phyloP scores from a whole-genome alignment of 306 rosid species.

The Acacia confusa region DNA sequence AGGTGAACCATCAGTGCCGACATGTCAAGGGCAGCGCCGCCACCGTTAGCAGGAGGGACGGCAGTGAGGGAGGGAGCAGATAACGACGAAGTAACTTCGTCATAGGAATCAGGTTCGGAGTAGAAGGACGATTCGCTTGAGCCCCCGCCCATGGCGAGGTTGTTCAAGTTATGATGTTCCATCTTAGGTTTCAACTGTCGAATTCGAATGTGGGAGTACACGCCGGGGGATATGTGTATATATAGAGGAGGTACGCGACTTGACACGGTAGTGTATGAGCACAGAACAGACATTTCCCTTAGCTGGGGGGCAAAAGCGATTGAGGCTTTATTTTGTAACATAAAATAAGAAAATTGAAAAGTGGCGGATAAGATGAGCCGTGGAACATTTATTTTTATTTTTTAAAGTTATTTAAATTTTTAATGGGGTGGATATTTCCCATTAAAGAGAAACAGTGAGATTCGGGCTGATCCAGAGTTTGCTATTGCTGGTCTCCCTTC shows the following conservation, averaged over 20 bases:
- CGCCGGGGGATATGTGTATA: not conserved
- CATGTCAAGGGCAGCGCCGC: constrained; percentile 39
- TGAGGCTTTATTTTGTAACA: constrained; percentile 2
- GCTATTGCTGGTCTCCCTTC: constrained; percentile 31
- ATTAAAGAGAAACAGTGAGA: constrained; percentile 34
- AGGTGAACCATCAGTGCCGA: constrained; percentile 45
- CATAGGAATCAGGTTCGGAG: constrained; percentile 27
- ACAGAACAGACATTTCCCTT: not conserved
- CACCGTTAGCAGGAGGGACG: not conserved
- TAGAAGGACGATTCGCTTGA: not conserved
- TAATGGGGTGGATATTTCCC: constrained; percentile 1
- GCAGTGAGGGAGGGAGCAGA: not conserved
- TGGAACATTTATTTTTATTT: too few relatives aligned
- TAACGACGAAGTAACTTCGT: constrained; percentile 41
- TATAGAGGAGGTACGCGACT: too few relatives aligned
- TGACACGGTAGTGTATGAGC: not conserved
- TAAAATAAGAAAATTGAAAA: constrained; percentile 5
- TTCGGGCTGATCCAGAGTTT: constrained; percentile 46
- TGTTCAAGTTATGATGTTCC: constrained; percentile 17
- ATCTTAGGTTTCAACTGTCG: not conserved
- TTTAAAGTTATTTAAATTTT: too few relatives aligned
- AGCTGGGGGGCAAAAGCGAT: not conserved
- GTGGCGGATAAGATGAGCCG: constrained; percentile 37
- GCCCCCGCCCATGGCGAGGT: not conserved
- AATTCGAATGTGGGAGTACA: not conserved